A percentile compares a stretch with the other conserved stretches of the same genome.
Conservation (phyloP, 2,329 filamentous ascomycete genomes). For the Clonostachys rosea region DNA sequence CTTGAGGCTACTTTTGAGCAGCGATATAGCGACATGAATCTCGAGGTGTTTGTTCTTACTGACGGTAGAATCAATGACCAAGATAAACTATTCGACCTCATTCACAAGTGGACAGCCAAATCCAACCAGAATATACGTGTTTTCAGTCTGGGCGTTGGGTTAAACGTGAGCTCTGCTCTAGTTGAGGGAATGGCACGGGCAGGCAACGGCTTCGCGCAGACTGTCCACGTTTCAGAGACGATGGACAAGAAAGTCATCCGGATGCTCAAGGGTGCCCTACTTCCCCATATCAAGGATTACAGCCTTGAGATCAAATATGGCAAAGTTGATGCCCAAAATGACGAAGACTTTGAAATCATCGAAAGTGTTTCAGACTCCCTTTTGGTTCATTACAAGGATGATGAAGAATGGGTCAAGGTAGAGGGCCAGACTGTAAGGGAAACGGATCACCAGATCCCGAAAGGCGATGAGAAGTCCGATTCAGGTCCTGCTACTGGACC, state of each 20-base stretch:
- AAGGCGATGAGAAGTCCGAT: conserved; percentile 32
- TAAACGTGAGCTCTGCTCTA: conserved; percentile 41
- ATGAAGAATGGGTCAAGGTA: conserved; percentile 19
- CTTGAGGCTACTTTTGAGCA: conserved; percentile 35
- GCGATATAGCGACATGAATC: conserved; percentile 36
- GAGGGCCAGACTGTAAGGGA: conserved; percentile 29
- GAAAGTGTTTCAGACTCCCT: conserved; percentile 48
- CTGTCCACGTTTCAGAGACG: conserved; percentile 57
- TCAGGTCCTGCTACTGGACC: conserved; percentile 11
- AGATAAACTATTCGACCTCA: conserved; percentile 32
- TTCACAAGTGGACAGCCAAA: conserved; percentile 31
- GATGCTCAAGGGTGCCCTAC: conserved; percentile 69
- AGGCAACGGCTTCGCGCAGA: conserved; percentile 56
- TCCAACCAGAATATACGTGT: conserved; percentile 39
- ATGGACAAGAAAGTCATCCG: conserved; percentile 66
- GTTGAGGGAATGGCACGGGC: conserved; percentile 49
- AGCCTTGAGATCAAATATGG: conserved; percentile 57
- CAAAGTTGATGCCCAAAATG: conserved; percentile 4
- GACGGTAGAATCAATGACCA: conserved; percentile 51
- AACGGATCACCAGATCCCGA: conserved; percentile 3
- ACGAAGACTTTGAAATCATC: conserved; percentile 59
- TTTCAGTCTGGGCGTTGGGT: conserved; percentile 51
- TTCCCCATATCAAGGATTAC: conserved; percentile 62
- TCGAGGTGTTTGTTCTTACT: conserved; percentile 51
- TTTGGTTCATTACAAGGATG: conserved; percentile 5